Conservation (phyloP, 352 stramenopile species). For the Vaucheria bursata region DNA sequence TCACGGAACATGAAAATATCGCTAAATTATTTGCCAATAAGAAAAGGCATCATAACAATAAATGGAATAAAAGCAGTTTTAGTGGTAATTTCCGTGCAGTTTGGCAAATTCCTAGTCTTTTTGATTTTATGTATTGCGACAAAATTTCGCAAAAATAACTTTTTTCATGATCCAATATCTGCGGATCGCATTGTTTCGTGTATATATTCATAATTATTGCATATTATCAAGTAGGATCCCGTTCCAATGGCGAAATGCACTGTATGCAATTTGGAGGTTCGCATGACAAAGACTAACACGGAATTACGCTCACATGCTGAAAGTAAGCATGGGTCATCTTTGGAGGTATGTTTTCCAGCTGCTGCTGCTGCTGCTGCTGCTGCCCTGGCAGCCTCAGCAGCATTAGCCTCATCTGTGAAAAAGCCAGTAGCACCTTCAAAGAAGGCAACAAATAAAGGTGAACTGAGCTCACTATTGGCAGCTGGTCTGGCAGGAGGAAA, state of each 20-base stretch:
- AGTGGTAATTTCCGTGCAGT: too few species aligned
- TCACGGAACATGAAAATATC: too few species aligned
- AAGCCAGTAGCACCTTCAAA: not conserved
- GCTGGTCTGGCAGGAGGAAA: constrained; percentile 1
- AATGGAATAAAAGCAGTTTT: too few species aligned
- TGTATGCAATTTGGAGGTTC: constrained; percentile 47
- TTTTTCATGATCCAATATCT: too few species aligned
- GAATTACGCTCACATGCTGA: constrained; percentile 50
- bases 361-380: constrained; percentile 9
- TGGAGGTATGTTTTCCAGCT: constrained; percentile 50
- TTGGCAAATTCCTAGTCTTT: too few species aligned
- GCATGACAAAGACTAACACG: constrained; percentile 54
- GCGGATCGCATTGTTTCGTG: too few species aligned
- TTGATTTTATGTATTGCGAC: too few species aligned
- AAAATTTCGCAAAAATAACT: too few species aligned
- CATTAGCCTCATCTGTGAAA: not conserved
- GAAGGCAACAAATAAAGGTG: not conserved
- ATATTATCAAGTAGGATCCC: not conserved
- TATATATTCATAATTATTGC: too few species aligned
- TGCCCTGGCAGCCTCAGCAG: not conserved
- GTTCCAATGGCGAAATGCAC: constrained; percentile 43
- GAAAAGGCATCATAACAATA: too few species aligned
- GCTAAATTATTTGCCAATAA: too few species aligned
- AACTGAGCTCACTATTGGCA: constrained; percentile 4
- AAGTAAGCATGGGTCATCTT: constrained; percentile 49